Base-by-base conservation (phyloP, 192 early-diverging fungal genomes). In the Obelidium mucronatum region DNA sequence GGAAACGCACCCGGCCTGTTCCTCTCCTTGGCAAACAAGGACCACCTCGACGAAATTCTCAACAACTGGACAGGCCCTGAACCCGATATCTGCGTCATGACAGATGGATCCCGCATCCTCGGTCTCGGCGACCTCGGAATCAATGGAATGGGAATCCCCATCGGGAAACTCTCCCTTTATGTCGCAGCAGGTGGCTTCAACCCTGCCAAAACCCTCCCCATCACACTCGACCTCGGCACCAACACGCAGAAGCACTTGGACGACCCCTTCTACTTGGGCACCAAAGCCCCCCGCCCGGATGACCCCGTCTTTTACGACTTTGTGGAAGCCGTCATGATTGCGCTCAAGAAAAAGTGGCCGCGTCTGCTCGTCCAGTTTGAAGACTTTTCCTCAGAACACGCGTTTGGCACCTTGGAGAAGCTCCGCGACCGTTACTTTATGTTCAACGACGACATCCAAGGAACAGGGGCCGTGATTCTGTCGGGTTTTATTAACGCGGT, bases 371-470 rank as follows among this genome's bases (percentile, higher is more conserved):
- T 98, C 60, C 97, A 98, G 83, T 98, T 97, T 62, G 97, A 98
- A 82, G 97, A 98, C 79, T 99, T 96, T 73, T 94, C 93, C 30
- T 92, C 93, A 11, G 94, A 95, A 74, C 95, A 97, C 60, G 93
- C 97, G 11, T 97, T 97, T 79, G 92, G 88, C 22, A 83, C 95
- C 36, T 82, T 98, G 55, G 88, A 91, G 24, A 86, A 91, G 35
- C 96, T 95, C 82, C 88, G 93, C 67, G 58, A 91, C 75, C 82
- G 86, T 26, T 91, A 89, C 40, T 88, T 93, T 62, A 93, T 90
- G 81, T 99, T 99, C 82, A 99, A 99, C 82, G 97, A 99, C 72
- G 94, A 96, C 74, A 95, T 96, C 68, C 94, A 95, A 42, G 93
- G 95, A 40, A 96, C 94, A 30, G 97, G 97, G 59, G 95, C 94